These are phyloP conservation scores for Leucosporidium yakuticum DNA, from an alignment of 768 basidiomycete genomes.

Conservation along the genomic window DNA sequence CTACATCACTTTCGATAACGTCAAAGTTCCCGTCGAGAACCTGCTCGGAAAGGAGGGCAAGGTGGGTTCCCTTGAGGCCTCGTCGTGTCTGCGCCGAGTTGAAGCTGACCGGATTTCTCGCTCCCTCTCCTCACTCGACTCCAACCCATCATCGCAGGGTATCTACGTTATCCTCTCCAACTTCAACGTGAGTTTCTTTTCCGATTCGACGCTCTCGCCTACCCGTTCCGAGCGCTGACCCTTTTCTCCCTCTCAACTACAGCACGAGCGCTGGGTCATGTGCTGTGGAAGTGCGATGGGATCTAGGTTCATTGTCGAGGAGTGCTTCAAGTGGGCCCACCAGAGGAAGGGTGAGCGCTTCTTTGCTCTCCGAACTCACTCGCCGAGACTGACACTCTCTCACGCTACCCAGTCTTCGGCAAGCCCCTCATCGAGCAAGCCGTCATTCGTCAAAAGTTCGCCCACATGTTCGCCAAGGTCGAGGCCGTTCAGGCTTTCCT, in stretches of 20 bases:
- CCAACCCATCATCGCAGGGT: background rate
- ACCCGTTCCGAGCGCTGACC: background rate
- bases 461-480: slow-evolving; percentile 65
- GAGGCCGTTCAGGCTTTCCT: slow-evolving; percentile 76
- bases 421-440: slow-evolving; percentile 30
- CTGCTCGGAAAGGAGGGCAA: slow-evolving; percentile 39
- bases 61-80: slow-evolving; percentile 26
- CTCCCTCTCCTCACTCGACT: too few relatives aligned
- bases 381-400: slow-evolving; percentile 46
- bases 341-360: slow-evolving; percentile 1
- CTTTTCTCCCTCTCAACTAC: background rate
- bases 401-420: slow-evolving; percentile 24
- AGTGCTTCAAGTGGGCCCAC: slow-evolving; percentile 32
- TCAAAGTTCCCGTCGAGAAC: slow-evolving; percentile 40
- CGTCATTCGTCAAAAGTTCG: slow-evolving; percentile 36
- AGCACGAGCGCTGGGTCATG: slow-evolving; percentile 33
- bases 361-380: slow-evolving; percentile 11
- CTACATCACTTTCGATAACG: slow-evolving; percentile 38
- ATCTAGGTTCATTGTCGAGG: slow-evolving; percentile 21
- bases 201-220: background rate
- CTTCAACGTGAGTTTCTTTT: slow-evolving; percentile 28
- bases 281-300: slow-evolving; percentile 29
- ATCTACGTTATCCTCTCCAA: slow-evolving; percentile 38
- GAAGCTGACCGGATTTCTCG: background rate
- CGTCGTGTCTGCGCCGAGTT: background rate